These are phyloP conservation scores for Fusarium beomiforme DNA, from an alignment of 2,329 filamentous ascomycete genomes.

Conservation along the genomic window DNA sequence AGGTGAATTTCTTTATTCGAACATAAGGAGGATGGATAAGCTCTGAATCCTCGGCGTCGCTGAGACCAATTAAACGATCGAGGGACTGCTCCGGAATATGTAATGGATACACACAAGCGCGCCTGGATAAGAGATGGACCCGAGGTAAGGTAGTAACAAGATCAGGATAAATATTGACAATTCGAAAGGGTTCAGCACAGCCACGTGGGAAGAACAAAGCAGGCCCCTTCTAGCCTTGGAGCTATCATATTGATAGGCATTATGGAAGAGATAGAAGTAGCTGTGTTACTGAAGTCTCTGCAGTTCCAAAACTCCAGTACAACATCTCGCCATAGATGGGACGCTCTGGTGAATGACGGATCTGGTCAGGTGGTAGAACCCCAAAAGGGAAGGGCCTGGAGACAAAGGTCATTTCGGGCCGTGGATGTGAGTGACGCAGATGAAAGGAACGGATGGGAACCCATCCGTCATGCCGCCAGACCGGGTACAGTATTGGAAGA, in stretches of 20 bases:
- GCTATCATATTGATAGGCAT: conserved; percentile 9
- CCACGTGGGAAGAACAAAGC: conserved; percentile 24
- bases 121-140: not conserved
- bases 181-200: conserved; percentile 29
- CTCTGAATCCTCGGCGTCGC: conserved; percentile 6
- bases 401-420: conserved; percentile 33
- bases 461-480: conserved; percentile 32
- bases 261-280: conserved; percentile 3
- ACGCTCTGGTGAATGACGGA: conserved; percentile 27
- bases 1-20: conserved; percentile 13
- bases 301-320: not conserved
- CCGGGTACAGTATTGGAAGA: conserved; percentile 9
- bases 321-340: conserved; percentile 33
- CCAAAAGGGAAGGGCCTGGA: conserved; percentile 39
- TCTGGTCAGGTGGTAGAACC: conserved; percentile 41
- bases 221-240: conserved; percentile 17
- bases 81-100: conserved; percentile 12
- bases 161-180: conserved; percentile 11
- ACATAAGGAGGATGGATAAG: conserved; percentile 5
- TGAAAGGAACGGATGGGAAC: conserved; percentile 36
- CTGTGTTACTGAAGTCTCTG: not conserved
- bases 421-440: conserved; percentile 31
- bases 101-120: not conserved
- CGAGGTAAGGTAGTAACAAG: conserved; percentile 10
- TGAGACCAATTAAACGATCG: conserved; percentile 14